Percentiles rank a stretch among this genome's conserved stretches.
phyloP scores from a whole-genome alignment of 1,139 yeast species.

The Geotrichum bryndzae region DNA sequence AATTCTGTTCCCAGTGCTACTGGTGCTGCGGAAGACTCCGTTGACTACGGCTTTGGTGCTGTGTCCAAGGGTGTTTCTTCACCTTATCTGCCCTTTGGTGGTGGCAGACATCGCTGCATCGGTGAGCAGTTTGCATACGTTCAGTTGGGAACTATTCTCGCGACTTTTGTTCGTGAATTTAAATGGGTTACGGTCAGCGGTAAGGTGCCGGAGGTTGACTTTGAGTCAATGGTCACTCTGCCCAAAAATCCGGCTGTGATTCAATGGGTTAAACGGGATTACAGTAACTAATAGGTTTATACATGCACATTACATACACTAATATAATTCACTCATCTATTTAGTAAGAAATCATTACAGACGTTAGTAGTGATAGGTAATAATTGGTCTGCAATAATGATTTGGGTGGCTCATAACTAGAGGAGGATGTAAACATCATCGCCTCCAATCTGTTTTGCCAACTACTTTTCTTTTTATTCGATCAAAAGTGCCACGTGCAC shows the following conservation, averaged over 20 bases:
- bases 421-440: too few relatives aligned
- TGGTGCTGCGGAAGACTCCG: conserved; percentile 35
- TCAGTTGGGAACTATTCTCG: conserved; percentile 81
- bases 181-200: conserved; percentile 62
- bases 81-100: conserved; percentile 96
- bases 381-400: too few relatives aligned
- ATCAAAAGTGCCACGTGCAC: too few relatives aligned
- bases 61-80: conserved; percentile 93
- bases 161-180: conserved; percentile 68
- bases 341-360: too few relatives aligned
- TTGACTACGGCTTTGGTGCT: conserved; percentile 94
- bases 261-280: conserved; percentile 48
- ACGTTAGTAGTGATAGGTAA: too few relatives aligned
- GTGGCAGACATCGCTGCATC: conserved; percentile 98
- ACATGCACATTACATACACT: not conserved
- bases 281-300: not conserved
- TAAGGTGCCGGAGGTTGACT: conserved; percentile 72
- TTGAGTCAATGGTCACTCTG: conserved; percentile 87
- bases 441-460: too few relatives aligned
- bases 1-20: conserved; percentile 37
- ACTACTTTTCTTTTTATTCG: too few relatives aligned
- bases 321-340: not conserved
- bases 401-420: too few relatives aligned
- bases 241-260: conserved; percentile 77
- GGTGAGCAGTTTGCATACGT: conserved; percentile 98